Percentiles rank a stretch among this genome's conserved stretches.
Conservation (phyloP, 306 rosid genomes). For the Mucuna pruriens region DNA sequence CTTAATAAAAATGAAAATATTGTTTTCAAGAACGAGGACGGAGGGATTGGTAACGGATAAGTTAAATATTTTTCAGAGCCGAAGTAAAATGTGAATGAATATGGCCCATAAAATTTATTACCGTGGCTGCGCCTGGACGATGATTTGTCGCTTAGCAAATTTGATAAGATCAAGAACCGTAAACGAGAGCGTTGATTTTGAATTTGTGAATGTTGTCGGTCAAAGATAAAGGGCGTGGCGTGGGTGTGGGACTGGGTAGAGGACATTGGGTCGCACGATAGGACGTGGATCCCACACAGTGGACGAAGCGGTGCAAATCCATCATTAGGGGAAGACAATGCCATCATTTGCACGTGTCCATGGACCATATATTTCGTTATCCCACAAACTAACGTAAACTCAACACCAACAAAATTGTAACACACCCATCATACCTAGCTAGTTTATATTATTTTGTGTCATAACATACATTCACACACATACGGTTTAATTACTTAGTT, state of each 20-base stretch:
- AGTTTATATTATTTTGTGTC: neutral
- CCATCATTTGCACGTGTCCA: slow-evolving; percentile 90
- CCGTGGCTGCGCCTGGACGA: neutral
- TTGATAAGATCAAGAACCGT: neutral
- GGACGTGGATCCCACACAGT: slow-evolving; percentile 78
- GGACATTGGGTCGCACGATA: slow-evolving; percentile 58
- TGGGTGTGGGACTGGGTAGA: neutral
- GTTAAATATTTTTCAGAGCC: too few species aligned
- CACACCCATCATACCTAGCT: neutral
- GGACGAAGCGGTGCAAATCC: slow-evolving; percentile 89
- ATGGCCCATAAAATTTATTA: too few species aligned
- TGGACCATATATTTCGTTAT: slow-evolving; percentile 57
- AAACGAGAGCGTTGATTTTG: slow-evolving; percentile 12
- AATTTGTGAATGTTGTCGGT: slow-evolving; percentile 57
- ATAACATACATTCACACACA: neutral
- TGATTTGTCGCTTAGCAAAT: slow-evolving; percentile 31
- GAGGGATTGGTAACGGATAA: too few species aligned
- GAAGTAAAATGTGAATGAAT: too few species aligned
- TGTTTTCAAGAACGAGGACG: too few species aligned
- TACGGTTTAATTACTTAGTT: neutral
- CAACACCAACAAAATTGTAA: neutral
- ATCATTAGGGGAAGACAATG: slow-evolving; percentile 72
- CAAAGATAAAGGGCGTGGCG: slow-evolving; percentile 54
- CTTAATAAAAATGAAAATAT: too few species aligned
- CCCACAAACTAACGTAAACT: neutral